Evolutionary conservation across 306 rosid genomes (phyloP).

Genomic region (Ochetophila trinervis): DNA sequence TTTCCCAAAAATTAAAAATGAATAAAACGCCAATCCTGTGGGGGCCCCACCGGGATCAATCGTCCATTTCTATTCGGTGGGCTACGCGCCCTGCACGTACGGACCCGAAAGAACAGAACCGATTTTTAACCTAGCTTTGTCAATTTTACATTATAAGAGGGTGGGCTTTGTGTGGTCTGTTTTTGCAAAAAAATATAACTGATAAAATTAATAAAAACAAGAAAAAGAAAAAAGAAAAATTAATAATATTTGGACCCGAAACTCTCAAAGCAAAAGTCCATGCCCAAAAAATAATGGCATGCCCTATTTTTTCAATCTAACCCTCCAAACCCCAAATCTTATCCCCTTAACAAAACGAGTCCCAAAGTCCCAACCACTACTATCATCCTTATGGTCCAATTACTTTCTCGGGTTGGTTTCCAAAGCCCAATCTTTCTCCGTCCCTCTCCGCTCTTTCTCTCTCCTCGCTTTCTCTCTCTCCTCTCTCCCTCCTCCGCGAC

Average conservation of each 20-base stretch:
- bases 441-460: conserved; percentile 15
- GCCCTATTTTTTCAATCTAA: conserved; percentile 25
- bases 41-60: conserved; percentile 23
- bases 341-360: conserved; percentile 26
- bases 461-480: conserved; percentile 30
- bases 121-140: too few species aligned
- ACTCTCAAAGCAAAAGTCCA: conserved; percentile 34
- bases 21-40: background rate
- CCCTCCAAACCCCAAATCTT: conserved; percentile 30
- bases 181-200: background rate
- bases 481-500: background rate
- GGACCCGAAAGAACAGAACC: background rate
- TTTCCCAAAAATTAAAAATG: background rate
- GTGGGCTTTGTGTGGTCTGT: conserved; percentile 38
- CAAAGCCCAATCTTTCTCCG: conserved; percentile 75
- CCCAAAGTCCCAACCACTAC: conserved; percentile 28
- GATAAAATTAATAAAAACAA: conserved; percentile 4
- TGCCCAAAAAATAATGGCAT: conserved; percentile 18
- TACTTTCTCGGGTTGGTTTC: conserved; percentile 65
- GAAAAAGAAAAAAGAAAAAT: background rate
- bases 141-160: too few species aligned
- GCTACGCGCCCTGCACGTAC: conserved; percentile 27
- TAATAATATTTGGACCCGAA: conserved; percentile 46
- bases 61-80: conserved; percentile 34
- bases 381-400: conserved; percentile 63